A percentile compares a stretch with the other conserved stretches of the same genome.
These are phyloP conservation scores for Fusarium compactum DNA, from an alignment of 2,329 filamentous ascomycete species.

Conservation along the genomic window DNA sequence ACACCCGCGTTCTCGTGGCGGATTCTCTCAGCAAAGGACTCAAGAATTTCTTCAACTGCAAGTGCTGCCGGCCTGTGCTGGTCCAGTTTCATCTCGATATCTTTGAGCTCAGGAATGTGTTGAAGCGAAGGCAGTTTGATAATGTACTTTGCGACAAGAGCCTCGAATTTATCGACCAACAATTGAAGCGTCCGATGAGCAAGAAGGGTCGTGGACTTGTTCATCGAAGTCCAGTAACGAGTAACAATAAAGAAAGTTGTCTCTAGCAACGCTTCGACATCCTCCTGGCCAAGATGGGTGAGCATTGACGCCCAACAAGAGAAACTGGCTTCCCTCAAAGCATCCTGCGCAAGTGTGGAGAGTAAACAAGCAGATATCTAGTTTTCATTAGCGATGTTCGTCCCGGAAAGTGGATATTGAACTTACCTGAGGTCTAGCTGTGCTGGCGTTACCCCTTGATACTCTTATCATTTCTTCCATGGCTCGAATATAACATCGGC, in stretches of 20 bases:
- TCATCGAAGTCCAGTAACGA: conserved; percentile 80
- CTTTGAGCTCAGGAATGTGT: conserved; percentile 75
- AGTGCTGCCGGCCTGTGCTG: conserved; percentile 66
- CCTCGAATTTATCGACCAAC: conserved; percentile 72
- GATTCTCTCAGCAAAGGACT: conserved; percentile 79
- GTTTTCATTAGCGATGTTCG: background rate
- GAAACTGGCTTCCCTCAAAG: conserved; percentile 83
- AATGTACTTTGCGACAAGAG: conserved; percentile 73
- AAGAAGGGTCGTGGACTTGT: conserved; percentile 67
- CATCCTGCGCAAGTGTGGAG: conserved; percentile 79
- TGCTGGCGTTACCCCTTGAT: conserved; percentile 77
- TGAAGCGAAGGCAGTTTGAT: conserved; percentile 82
- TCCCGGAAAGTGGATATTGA: background rate
- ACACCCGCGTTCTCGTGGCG: conserved; percentile 88
- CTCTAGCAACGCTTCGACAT: conserved; percentile 83
- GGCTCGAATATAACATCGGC: conserved; percentile 80
- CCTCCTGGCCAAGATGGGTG: conserved; percentile 78
- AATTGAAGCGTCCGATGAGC: conserved; percentile 73
- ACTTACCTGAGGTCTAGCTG: conserved; percentile 85
- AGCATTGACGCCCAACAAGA: conserved; percentile 87
- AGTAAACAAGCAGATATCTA: conserved; percentile 93
- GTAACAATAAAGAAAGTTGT: conserved; percentile 90
- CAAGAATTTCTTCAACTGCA: conserved; percentile 69
- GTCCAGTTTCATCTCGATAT: conserved; percentile 74
- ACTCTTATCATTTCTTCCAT: conserved; percentile 89